Evolutionary conservation across 163 green algal genomes (phyloP).

Genomic region (Volvox carteri): DNA sequence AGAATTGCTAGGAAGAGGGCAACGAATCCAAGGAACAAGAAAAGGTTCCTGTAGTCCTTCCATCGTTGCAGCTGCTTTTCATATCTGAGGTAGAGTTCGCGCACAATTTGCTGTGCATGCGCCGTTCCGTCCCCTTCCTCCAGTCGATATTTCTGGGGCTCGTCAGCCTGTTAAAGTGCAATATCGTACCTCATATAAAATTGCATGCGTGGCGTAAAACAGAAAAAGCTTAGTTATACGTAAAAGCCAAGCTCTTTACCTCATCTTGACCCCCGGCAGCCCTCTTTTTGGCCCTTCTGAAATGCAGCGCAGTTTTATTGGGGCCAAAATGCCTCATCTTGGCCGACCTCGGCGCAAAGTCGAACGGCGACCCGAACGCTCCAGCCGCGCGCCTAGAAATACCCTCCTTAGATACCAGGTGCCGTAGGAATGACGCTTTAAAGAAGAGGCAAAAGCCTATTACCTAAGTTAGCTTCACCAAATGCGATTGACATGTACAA

Average conservation of each 20-base stretch:
- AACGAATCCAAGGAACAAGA: constrained; percentile 82
- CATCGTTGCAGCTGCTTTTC: constrained; percentile 79
- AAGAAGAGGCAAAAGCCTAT: neutral
- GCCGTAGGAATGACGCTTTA: neutral
- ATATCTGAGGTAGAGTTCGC: constrained; percentile 77
- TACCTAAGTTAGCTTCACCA: neutral
- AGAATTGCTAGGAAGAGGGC: constrained; percentile 81
- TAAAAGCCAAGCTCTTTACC: neutral
- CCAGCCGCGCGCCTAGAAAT: neutral
- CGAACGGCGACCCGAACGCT: constrained; percentile 8
- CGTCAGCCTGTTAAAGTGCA: constrained; percentile 7
- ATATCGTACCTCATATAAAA: neutral
- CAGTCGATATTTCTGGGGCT: constrained; percentile 49
- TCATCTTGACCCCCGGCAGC: constrained; percentile 7
- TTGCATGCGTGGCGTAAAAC: neutral
- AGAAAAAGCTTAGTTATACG: no score
- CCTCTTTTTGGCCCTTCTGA: constrained; percentile 6
- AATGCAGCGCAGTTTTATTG: constrained; percentile 32
- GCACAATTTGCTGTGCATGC: constrained; percentile 74
- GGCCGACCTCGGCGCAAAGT: neutral
- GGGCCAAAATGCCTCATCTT: constrained; percentile 35
- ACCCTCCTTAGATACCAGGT: neutral
- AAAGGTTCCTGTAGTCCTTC: constrained; percentile 82
- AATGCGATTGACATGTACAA: neutral
- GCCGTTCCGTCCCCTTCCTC: constrained; percentile 59